Evolutionary conservation across 2,329 filamentous ascomycete species (phyloP), one percentile per base, ranked within the genome.

Genomic region (Rhynchosporium graminicola): DNA sequence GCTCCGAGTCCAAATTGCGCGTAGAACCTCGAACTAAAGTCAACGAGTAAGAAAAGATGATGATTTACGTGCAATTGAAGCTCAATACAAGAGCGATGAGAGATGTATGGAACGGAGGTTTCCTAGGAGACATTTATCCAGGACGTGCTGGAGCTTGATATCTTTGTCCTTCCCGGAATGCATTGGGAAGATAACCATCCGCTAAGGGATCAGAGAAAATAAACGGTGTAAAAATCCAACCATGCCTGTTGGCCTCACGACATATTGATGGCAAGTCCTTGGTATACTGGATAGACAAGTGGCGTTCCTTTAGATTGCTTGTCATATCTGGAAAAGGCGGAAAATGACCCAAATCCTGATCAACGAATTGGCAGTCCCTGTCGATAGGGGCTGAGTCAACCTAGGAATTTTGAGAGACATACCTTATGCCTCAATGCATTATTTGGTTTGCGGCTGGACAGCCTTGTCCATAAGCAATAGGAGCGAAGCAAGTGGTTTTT

Each of bases 201-300:
- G 20, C 12, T 40, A 5, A 43, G 42, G 40, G 33, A 59, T 15
- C 20, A 55, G 26, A 46, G 60, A 61, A 57, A 46, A 46, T 73
- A 72, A 64, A 20, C 20, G 20, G 20, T 20, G 20, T 20, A 75
- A 73, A 66, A 68, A 52, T 46, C 45, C 40, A 12, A 26, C 59
- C 61, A 63, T 63, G 61, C 56, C 55, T 57, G 63, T 55, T 59
- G 61, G 61, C 63, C 57, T 65, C 63, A 62, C 55, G 60, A 59
- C 60, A 65, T 65, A 57, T 46, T 46, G 26, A 33, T 13, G 29
- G 43, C 13, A 15, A 10, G 15, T 57, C 42, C 43, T 28, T 48
- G 15, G 15, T 43, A 20, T 26, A n/a, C 38, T 12, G 38, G 28
- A 28, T 43, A n/a, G 38, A 10, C 13, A 31, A 2, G 13, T 28